Conservation (phyloP, 306 rosid genomes). For the Hippophae gyantsensis region DNA sequence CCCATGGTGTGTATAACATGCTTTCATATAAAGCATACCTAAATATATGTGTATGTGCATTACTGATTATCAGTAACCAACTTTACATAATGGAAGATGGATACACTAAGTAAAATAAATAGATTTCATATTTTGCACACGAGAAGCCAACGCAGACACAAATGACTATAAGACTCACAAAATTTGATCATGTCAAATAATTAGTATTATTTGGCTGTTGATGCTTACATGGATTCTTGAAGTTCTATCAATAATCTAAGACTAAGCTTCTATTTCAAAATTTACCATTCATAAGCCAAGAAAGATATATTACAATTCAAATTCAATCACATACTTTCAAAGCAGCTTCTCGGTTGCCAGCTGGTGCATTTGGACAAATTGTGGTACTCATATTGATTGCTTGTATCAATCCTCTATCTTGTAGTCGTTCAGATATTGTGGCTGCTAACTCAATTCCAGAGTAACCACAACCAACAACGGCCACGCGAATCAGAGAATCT, state of each 20-base stretch:
- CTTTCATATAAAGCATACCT: no score
- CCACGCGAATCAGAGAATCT: conserved; percentile 62
- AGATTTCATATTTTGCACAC: no score
- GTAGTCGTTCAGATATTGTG: conserved; percentile 79
- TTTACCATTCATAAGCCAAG: background rate
- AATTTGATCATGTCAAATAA: no score
- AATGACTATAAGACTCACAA: no score
- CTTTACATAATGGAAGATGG: no score
- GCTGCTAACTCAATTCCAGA: conserved; percentile 95
- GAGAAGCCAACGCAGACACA: no score
- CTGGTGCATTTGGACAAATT: conserved; percentile 75
- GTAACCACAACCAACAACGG: conserved; percentile 94
- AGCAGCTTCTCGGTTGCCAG: conserved; percentile 85
- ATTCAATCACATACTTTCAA: conserved; percentile 48
- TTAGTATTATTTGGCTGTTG: no score
- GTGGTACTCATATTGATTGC: conserved; percentile 61
- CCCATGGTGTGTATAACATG: no score
- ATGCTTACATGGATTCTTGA: no score
- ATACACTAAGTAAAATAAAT: no score
- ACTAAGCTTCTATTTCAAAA: background rate
- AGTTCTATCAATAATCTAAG: background rate
- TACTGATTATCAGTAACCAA: no score
- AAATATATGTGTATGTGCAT: no score
- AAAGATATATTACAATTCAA: conserved; percentile 4
- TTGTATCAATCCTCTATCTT: conserved; percentile 64